phyloP scores from a whole-genome alignment of 176 grass and related monocot species.

The Oropetium thomaeum region DNA sequence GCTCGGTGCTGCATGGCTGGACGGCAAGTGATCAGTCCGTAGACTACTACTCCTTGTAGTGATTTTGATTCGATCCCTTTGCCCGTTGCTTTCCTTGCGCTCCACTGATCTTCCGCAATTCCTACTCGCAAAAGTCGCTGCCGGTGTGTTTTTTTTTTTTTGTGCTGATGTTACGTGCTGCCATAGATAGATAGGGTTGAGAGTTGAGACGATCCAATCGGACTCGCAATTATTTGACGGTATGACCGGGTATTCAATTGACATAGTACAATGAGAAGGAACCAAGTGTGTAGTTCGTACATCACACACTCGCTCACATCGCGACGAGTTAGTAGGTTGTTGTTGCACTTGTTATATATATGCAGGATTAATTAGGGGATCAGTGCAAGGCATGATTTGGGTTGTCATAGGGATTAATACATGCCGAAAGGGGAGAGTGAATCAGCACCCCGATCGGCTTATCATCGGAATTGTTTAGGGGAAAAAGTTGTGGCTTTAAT shows the following conservation, averaged over 20 bases:
- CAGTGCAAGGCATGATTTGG: slow-evolving; percentile 22
- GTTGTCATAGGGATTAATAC: not conserved
- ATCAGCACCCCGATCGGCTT: not conserved
- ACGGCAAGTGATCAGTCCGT: slow-evolving; percentile 33
- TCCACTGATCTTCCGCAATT: not conserved
- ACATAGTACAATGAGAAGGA: not conserved
- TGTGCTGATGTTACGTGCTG: not conserved
- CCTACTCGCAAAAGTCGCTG: not conserved
- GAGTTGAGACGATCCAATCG: not conserved
- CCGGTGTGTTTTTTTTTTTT: not conserved
- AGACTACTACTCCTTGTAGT: no score
- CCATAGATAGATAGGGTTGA: no score
- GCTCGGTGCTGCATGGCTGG: slow-evolving; percentile 5
- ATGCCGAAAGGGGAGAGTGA: slow-evolving; percentile 34
- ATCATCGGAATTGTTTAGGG: slow-evolving; percentile 1
- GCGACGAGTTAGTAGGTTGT: not conserved
- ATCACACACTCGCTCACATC: not conserved
- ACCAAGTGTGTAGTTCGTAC: not conserved
- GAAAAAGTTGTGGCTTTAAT: not conserved
- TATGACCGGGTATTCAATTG: not conserved
- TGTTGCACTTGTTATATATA: not conserved
- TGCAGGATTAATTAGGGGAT: not conserved
- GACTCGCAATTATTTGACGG: slow-evolving; percentile 22
- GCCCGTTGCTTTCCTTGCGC: slow-evolving; percentile 51
- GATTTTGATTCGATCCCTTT: not conserved